Evolutionary conservation across 2,329 filamentous ascomycete genomes (phyloP).

Genomic region (Leptoxyphium fumago): DNA sequence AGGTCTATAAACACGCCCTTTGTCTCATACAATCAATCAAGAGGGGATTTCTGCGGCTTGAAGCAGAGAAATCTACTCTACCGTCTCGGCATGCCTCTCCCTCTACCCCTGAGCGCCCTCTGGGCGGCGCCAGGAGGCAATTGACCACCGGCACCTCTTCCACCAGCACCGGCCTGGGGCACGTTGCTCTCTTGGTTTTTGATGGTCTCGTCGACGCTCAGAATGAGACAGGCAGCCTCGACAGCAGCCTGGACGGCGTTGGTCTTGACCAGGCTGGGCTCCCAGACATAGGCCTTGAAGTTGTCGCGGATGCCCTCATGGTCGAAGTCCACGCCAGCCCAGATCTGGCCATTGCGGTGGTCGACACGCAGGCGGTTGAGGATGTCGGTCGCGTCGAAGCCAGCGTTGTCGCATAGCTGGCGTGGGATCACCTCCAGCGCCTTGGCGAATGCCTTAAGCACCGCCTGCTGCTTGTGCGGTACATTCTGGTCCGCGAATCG

Average conservation of each 20-base stretch:
- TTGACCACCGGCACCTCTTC: conserved; percentile 12
- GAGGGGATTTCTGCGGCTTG: too few relatives aligned
- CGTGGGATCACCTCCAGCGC: conserved; percentile 92
- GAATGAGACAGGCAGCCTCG: conserved; percentile 86
- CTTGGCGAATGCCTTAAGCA: conserved; percentile 97
- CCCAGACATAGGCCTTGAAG: conserved; percentile 93
- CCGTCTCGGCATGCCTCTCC: conserved; percentile 79
- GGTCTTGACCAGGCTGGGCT: conserved; percentile 88
- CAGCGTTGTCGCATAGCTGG: conserved; percentile 95
- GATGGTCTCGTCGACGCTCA: conserved; percentile 96
- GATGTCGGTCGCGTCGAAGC: conserved; percentile 96
- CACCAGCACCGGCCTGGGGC: conserved; percentile 65
- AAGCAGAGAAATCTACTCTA: conserved; percentile 19
- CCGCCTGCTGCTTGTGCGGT: conserved; percentile 85
- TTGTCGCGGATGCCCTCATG: conserved; percentile 89
- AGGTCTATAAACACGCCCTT: too few relatives aligned
- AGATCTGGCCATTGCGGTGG: conserved; percentile 81
- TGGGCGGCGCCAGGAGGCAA: conserved; percentile 58
- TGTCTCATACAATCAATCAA: too few relatives aligned
- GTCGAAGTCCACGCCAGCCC: conserved; percentile 92
- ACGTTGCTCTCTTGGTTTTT: conserved; percentile 83
- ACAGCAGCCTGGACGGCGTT: conserved; percentile 94
- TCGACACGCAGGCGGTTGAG: conserved; percentile 91
- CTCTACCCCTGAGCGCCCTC: conserved; percentile 69
- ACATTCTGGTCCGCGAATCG: conserved; percentile 85